Conservation (phyloP, 176 grass and related monocot genomes). For the Melocanna baccifera region DNA sequence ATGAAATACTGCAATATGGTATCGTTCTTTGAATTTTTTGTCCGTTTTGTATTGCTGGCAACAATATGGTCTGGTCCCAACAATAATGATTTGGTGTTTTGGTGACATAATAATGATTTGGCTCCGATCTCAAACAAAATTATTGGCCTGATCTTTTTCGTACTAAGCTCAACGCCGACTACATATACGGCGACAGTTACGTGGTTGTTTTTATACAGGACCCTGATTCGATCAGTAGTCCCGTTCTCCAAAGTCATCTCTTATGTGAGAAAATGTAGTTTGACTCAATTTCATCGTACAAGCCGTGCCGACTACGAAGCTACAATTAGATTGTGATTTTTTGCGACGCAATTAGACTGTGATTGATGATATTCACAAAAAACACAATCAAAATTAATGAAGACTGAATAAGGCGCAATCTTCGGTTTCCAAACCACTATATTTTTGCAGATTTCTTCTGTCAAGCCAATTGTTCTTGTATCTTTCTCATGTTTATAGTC, state of each 20-base stretch:
- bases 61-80: not conserved
- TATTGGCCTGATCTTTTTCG: not conserved
- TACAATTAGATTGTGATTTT: too few relatives aligned
- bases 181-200: not conserved
- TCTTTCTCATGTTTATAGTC: too few relatives aligned
- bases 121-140: not conserved
- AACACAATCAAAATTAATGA: not conserved
- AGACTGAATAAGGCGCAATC: too few relatives aligned
- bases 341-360: not conserved
- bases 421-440: not conserved
- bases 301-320: constrained; percentile 8
- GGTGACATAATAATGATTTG: not conserved
- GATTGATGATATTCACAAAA: not conserved
- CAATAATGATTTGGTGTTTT: not conserved
- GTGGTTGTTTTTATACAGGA: not conserved
- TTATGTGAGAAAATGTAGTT: not conserved
- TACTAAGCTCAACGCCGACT: not conserved
- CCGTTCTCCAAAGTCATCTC: not conserved
- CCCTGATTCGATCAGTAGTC: not conserved
- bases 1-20: not conserved
- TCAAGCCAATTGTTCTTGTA: not conserved
- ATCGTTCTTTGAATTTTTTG: not conserved
- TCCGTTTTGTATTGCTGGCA: not conserved
- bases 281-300: not conserved
- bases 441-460: too few relatives aligned